Evolutionary conservation across 2,329 filamentous ascomycete genomes (phyloP).

Genomic region (Xylariaceae sp.): DNA sequence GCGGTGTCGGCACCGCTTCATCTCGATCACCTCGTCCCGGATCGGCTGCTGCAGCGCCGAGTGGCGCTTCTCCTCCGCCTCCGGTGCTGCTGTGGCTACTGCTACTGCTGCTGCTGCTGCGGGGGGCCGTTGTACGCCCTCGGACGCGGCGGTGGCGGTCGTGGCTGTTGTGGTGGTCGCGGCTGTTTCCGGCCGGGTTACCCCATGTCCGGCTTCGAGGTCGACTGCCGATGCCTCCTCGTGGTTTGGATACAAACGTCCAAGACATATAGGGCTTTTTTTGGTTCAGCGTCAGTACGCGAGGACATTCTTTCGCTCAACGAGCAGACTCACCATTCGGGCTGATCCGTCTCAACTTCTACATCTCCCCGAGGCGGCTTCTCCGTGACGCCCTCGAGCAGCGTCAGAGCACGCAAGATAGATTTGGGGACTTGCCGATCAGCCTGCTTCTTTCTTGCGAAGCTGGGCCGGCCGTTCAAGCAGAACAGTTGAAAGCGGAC

Average conservation of each 20-base stretch:
- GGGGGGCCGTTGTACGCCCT: not conserved
- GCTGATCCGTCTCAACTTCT: too few relatives aligned
- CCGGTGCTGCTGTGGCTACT: not conserved
- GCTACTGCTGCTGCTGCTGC: not conserved
- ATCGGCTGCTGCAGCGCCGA: slow-evolving; percentile 5
- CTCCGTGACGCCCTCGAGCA: slow-evolving; percentile 14
- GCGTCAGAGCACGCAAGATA: slow-evolving; percentile 13
- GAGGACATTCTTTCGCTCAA: too few relatives aligned
- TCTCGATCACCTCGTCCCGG: slow-evolving; percentile 27
- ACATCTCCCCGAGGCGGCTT: slow-evolving; percentile 8
- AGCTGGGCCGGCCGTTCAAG: too few relatives aligned
- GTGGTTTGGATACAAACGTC: slow-evolving; percentile 10
- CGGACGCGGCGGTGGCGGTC: too few relatives aligned
- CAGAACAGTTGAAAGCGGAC: too few relatives aligned
- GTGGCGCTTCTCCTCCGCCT: not conserved
- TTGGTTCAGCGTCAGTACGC: too few relatives aligned
- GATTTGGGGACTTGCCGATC: slow-evolving; percentile 8
- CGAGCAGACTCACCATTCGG: too few relatives aligned
- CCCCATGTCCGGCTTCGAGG: slow-evolving; percentile 8
- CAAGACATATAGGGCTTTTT: slow-evolving; percentile 21
- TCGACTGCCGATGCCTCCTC: slow-evolving; percentile 5
- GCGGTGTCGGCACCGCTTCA: slow-evolving; percentile 30
- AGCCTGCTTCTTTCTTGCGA: too few relatives aligned
- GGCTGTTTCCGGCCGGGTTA: slow-evolving; percentile 1
- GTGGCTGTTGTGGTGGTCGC: not conserved